Conservation (phyloP, 1,284 basidiomycete species). For the Pseudozyma sp. region DNA sequence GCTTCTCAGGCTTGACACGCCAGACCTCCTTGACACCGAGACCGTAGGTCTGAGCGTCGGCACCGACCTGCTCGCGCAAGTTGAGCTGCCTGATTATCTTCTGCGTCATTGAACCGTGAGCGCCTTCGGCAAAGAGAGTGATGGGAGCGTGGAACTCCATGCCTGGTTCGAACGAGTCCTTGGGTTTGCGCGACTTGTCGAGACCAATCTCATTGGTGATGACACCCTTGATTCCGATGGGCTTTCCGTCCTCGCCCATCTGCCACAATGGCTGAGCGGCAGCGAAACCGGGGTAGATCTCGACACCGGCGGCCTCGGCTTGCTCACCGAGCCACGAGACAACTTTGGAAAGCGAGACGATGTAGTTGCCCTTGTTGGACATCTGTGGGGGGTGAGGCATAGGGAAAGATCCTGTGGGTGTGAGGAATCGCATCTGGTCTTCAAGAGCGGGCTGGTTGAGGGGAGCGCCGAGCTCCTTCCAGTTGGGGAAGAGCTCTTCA, state of each 20-base stretch:
- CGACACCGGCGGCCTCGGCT: constrained; percentile 91
- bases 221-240: constrained; percentile 79
- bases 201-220: constrained; percentile 95
- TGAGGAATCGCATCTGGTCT: constrained; percentile 89
- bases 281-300: constrained; percentile 97
- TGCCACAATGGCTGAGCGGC: constrained; percentile 84
- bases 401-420: constrained; percentile 78
- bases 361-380: constrained; percentile 93
- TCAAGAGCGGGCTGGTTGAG: constrained; percentile 83
- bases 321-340: constrained; percentile 89
- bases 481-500: constrained; percentile 90
- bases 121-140: constrained; percentile 94
- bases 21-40: constrained; percentile 98
- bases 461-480: constrained; percentile 76
- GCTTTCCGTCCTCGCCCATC: constrained; percentile 75
- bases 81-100: constrained; percentile 82
- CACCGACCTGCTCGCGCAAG: constrained; percentile 76
- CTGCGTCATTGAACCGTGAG: constrained; percentile 91
- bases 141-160: constrained; percentile 96
- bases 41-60: constrained; percentile 94
- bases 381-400: constrained; percentile 98
- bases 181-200: constrained; percentile 81
- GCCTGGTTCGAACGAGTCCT: constrained; percentile 92
- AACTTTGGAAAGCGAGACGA: constrained; percentile 88
- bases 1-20: constrained; percentile 82